Base-by-base conservation (phyloP, 352 stramenopile species). In the Globisporangium viniferum region DNA sequence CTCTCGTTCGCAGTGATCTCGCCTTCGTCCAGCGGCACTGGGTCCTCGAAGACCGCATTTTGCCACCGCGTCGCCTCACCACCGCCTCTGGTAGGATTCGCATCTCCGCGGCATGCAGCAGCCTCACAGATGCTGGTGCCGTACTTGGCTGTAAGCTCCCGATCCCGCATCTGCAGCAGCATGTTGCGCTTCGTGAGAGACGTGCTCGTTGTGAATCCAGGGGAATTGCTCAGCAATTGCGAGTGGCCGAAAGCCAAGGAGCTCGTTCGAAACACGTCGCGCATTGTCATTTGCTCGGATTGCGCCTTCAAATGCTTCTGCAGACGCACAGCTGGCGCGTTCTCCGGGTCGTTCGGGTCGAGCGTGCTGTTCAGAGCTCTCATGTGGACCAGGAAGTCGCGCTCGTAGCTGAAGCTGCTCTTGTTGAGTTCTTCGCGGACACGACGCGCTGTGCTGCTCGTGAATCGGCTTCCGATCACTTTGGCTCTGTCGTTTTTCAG, bases 311-410 rank as follows among this genome's bases (percentile, higher is more conserved):
- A 57, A 56, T 90, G 78, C 41, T 77, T 69, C 27, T 88, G 73
- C 20, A 91, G 62, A 1, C 79, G 78, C 65, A 84, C 64, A 4
- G 90, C 72, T 1, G 73, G 53, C 6, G 77, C 70, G 64, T 95
- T 91, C 5, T 87, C 79, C 3, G 88, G 88, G 62, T 95, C 83
- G 54, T 94, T 94, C 24, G 81, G 80, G 66, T 97, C 89, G 7
- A 97, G 58, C 2, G 33, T 18, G 2, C 69, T 44, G n/a, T 77
- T 48, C 29, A 81, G 69, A 0, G 76, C 69, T 1, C 72, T 66
- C 31, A 91, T 66, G 56, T 83, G 76, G 9, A 81, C 74, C 48
- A 93, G 74, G 48, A 91, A 93, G 61, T 90, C 82, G 54, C 67
- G 73, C 29, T 92, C 84, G 62, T 83, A 88, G 59, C 67, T 84